Evolutionary conservation across 2,329 filamentous ascomycete species (phyloP), one percentile per base, ranked within the genome.

Genomic region (Colletotrichum noveboracense): DNA sequence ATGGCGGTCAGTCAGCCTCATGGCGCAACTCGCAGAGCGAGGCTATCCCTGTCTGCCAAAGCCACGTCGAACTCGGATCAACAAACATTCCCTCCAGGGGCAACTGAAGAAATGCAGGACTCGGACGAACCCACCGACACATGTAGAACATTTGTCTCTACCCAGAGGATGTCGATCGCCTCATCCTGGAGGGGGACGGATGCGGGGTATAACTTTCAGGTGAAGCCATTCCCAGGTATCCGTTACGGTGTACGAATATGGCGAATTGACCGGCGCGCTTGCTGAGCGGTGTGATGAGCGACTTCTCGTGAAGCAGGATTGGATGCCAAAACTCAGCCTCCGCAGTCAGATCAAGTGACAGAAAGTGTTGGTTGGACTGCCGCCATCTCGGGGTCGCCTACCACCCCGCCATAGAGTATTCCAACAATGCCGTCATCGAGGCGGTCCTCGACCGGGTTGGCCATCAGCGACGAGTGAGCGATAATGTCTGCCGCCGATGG

Each of bases 1-100:
- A 48, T 76, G 62, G 77, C 77, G 75, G 77, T 78, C 77, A 78
- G 77, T 76, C 77, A 78, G 77, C 77, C 77, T 78, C 75, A 70
- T 34, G 69, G 52, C 66, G 67, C 56, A 70, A 32, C 38, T 36
- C 14, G 56, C 55, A 30, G 48, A 62, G 56, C 75, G 72, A 78
- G 77, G 77, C 77, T 76, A 78, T 78, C 77, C 77, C 72, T 77
- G 77, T 66, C 77, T 74, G 72, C 71, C 77, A 76, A 62, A 66
- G 66, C 74, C 74, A 76, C 74, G 71, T 76, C 66, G 71, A 71
- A 66, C 60, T 48, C 26, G 64, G 56, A 68, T 68, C 70, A 65
- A 75, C 74, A 75, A 48, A 75, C 58, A 75, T 55, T n/a, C 30
- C 36, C 60, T 43, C n/a, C 58, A 65, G 66, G 48, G 43, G 66